Conservation (phyloP, 1,139 yeast genomes). For the Kurtzmaniella quercitrusa region DNA sequence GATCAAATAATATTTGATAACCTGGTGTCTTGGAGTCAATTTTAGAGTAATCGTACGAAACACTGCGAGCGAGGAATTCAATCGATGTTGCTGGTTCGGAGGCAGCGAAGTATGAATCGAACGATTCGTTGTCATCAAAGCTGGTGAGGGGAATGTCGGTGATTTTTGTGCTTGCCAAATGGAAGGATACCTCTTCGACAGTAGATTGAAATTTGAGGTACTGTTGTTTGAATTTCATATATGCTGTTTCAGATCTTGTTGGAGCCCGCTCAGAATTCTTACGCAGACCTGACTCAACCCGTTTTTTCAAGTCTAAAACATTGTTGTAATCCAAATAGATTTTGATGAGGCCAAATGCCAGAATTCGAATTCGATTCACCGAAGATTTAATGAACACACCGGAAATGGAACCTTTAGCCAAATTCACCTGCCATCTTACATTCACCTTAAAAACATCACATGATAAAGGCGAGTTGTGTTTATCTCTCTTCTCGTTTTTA, state of each 20-base stretch:
- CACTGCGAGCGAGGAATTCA: conserved; percentile 27
- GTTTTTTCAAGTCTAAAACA: background rate
- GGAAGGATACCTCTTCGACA: conserved; percentile 23
- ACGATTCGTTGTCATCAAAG: conserved; percentile 21
- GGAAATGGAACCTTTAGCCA: conserved; percentile 18
- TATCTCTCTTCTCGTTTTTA: conserved; percentile 1
- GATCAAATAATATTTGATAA: conserved; percentile 51
- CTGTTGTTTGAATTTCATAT: conserved; percentile 8
- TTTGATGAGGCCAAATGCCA: conserved; percentile 25
- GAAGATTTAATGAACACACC: conserved; percentile 20
- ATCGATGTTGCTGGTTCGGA: conserved; percentile 24
- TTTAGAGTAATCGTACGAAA: conserved; percentile 29
- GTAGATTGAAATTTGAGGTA: conserved; percentile 15
- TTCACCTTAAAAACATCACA: conserved; percentile 21
- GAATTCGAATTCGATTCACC: conserved; percentile 24
- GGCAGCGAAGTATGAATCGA: conserved; percentile 23
- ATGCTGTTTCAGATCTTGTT: background rate
- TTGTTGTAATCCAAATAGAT: background rate
- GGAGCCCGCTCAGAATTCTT: background rate
- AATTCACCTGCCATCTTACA: conserved; percentile 17
- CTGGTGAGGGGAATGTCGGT: conserved; percentile 36
- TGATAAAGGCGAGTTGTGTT: conserved; percentile 11
- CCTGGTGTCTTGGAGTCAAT: conserved; percentile 48
- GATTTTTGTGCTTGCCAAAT: conserved; percentile 27
- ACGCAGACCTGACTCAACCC: background rate